These are phyloP conservation scores for Stenogyne calaminthoides DNA, from an alignment of 305 asterid genomes.

Conservation along the genomic window DNA sequence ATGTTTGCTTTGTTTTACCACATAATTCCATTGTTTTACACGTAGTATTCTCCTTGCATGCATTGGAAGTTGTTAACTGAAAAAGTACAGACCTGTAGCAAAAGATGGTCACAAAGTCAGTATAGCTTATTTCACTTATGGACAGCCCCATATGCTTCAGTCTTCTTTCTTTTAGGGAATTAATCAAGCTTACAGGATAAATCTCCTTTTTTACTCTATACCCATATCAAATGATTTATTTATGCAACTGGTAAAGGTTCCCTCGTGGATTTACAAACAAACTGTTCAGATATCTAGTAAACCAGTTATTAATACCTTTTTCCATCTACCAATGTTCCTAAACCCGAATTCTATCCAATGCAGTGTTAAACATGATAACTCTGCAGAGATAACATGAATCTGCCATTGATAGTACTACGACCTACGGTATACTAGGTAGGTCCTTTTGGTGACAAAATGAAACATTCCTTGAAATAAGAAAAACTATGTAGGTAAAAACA, in stretches of 20 bases:
- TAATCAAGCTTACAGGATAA: background rate
- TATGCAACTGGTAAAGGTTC: slow-evolving; percentile 19
- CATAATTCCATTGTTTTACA: slow-evolving; percentile 54
- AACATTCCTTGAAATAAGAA: background rate
- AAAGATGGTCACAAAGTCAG: slow-evolving; percentile 26
- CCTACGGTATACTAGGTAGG: background rate
- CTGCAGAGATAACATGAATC: slow-evolving; percentile 1
- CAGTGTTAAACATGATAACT: slow-evolving; percentile 5
- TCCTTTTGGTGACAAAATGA: background rate
- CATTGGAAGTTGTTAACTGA: slow-evolving; percentile 53
- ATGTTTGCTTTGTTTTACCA: slow-evolving; percentile 50
- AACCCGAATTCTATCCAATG: slow-evolving; percentile 16
- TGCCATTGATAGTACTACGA: background rate
- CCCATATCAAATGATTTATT: too few relatives aligned
- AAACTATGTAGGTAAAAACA: background rate
- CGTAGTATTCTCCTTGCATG: slow-evolving; percentile 64
- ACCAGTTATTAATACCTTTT: background rate
- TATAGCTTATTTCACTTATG: slow-evolving; percentile 7
- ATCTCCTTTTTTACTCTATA: background rate
- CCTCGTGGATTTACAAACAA: slow-evolving; percentile 11
- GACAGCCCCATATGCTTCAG: slow-evolving; percentile 13
- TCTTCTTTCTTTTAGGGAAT: background rate
- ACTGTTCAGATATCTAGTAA: background rate
- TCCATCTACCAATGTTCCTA: too few relatives aligned
- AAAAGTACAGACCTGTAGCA: slow-evolving; percentile 32